Base-by-base conservation (phyloP, 2,329 filamentous ascomycete genomes). In the Epichloe hybrida region DNA sequence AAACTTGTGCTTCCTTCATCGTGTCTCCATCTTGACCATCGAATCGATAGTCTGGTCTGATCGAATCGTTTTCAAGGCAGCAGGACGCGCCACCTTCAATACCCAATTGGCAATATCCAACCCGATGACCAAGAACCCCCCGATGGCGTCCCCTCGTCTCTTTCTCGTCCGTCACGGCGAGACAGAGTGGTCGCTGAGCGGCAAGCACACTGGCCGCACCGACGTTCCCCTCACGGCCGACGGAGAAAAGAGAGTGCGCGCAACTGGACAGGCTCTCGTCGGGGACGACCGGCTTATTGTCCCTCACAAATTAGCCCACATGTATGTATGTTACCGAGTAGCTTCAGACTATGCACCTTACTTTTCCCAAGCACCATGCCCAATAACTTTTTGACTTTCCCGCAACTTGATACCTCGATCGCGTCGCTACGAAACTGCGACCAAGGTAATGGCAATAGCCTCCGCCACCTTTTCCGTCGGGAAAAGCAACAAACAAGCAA, bases 161-260 rank as follows among this genome's bases (percentile, higher is more conserved):
- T 91, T 91, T 72, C 80, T 93, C 58, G 71, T 89, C 64, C 87
- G 90, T 59, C 90, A 96, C 64, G 91, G 90, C 69, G 88, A 96
- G 72, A 97, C 90, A 4, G 88, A 95, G 72, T 97, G 90, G 90
- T 94, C 87, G 5, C 80, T 95, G 46, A 84, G 84, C 58, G 90
- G 88, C 51, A 77, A 81, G 49, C 88, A 96, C 69, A 97, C 91
- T 0, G 86, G 89, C 48, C 76, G 73, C 31, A 86, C 86, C n/a
- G 90, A 97, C 62, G 86, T 97, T 4, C 83, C 88, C 1, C 74
- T 96, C 38, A 96, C 90, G 1, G 70, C 75, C 48, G 85, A 88
- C 63, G 91, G 91, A 49, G 86, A 89, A 72, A 86, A 80, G 65
- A 77, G 86, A 53, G 77, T 90, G 52, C 72, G 71, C 52, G 82